These are phyloP conservation scores for Globisporangium nodosum DNA, from an alignment of 352 stramenopile species.

Conservation along the genomic window DNA sequence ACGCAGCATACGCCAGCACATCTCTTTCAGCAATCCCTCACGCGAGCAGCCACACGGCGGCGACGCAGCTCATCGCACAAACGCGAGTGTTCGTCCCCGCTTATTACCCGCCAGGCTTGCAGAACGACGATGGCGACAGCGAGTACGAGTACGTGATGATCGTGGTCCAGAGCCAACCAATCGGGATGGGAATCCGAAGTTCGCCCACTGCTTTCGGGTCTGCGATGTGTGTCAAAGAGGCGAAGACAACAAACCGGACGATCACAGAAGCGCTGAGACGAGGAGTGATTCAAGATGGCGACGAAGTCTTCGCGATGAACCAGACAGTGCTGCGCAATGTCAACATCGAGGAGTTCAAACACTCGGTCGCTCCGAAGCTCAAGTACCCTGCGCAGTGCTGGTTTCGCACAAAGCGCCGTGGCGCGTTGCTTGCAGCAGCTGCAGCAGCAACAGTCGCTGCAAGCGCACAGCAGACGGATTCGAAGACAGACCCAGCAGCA, in stretches of 20 bases:
- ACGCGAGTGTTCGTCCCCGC: constrained; percentile 28
- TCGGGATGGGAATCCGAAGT: constrained; percentile 46
- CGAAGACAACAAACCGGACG: constrained; percentile 27
- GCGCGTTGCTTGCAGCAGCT: not conserved
- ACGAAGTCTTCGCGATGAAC: constrained; percentile 67
- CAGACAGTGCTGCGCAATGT: constrained; percentile 32
- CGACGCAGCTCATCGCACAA: constrained; percentile 6
- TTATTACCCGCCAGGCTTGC: constrained; percentile 19
- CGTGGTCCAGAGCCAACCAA: constrained; percentile 38
- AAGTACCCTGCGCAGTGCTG: constrained; percentile 44
- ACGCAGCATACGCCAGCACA: not conserved
- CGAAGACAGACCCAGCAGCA: not conserved
- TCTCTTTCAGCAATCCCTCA: not conserved
- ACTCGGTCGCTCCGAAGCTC: constrained; percentile 24
- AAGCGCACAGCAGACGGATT: not conserved
- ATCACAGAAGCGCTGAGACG: constrained; percentile 38
- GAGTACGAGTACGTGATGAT: constrained; percentile 61
- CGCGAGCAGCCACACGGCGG: too few species aligned
- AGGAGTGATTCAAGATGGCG: constrained; percentile 49
- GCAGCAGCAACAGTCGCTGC: not conserved
- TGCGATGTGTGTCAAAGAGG: constrained; percentile 22
- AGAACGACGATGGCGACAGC: constrained; percentile 15
- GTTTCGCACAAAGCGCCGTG: constrained; percentile 41
- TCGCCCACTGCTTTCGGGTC: not conserved
- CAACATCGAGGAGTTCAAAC: constrained; percentile 20